These are phyloP conservation scores for Codiaeum variegatum DNA, from an alignment of 441 rosid genomes.

Conservation along the genomic window DNA sequence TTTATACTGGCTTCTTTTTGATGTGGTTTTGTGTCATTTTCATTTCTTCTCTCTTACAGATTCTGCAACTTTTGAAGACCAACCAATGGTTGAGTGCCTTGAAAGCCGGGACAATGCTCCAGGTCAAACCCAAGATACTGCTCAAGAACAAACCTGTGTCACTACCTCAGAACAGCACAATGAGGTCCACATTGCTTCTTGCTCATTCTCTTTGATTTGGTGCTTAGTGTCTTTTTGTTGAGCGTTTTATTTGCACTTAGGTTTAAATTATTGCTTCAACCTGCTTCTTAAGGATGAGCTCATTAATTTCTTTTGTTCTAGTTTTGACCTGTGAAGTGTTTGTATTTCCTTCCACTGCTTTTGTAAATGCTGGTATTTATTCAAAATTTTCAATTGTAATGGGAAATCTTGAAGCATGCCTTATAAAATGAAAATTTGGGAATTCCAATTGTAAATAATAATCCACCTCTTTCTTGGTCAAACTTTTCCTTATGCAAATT, in stretches of 20 bases:
- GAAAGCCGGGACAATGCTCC: neutral
- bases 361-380: neutral
- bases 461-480: neutral
- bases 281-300: neutral
- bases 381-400: neutral
- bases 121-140: conserved; percentile 9
- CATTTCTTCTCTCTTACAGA: conserved; percentile 6
- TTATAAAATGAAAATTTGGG: neutral
- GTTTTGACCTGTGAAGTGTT: neutral
- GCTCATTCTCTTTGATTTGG: neutral
- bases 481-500: neutral
- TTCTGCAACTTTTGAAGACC: conserved; percentile 2
- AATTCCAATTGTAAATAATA: neutral
- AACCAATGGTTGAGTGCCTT: neutral
- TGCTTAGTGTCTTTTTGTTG: neutral
- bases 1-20: neutral
- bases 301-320: neutral
- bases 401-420: neutral
- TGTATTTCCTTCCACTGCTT: neutral
- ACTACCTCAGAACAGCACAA: neutral
- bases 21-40: neutral
- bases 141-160: conserved; percentile 12
- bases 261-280: neutral
- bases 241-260: neutral
- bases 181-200: neutral